Conservation (phyloP, 495 filamentous ascomycete species). For the Xylaria sp. region DNA sequence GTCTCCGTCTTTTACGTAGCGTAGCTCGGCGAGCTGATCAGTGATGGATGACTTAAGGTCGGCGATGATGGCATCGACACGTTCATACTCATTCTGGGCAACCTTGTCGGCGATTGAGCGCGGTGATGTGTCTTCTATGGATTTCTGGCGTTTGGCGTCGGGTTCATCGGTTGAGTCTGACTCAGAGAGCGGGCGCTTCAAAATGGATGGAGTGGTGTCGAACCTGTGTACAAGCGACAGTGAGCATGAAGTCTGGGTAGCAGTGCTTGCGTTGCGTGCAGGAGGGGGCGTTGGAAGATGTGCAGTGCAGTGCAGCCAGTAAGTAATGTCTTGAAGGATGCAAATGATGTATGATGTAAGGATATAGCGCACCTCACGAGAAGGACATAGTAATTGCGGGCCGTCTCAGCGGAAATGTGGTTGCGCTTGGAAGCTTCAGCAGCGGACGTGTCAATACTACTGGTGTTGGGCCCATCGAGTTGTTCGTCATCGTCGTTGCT, state of each 20-base stretch:
- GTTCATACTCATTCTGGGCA: conserved; percentile 48
- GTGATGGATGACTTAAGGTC: conserved; percentile 51
- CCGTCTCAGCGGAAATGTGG: conserved; percentile 34
- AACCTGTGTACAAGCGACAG: conserved; percentile 40
- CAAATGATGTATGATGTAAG: conserved; percentile 1
- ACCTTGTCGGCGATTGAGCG: conserved; percentile 56
- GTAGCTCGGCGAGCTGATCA: conserved; percentile 50
- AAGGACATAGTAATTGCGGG: conserved; percentile 52
- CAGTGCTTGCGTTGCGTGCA: background rate
- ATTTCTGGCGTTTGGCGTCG: conserved; percentile 54
- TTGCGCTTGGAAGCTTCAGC: conserved; percentile 25
- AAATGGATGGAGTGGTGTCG: conserved; percentile 51
- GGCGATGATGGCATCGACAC: conserved; percentile 52
- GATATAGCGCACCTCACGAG: conserved; percentile 51
- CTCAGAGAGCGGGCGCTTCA: conserved; percentile 53
- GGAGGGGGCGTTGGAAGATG: background rate
- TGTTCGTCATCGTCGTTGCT: conserved; percentile 47
- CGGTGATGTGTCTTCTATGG: conserved; percentile 41
- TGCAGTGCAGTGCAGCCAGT: background rate
- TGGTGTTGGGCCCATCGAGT: conserved; percentile 30
- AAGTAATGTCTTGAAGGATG: conserved; percentile 19
- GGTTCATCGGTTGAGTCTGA: conserved; percentile 47
- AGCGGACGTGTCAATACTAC: conserved; percentile 25
- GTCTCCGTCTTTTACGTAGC: conserved; percentile 31
- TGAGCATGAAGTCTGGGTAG: conserved; percentile 26